Evolutionary conservation across 768 basidiomycete genomes (phyloP), one percentile per base, ranked within the genome.

Genomic region (Suillus variegatus): DNA sequence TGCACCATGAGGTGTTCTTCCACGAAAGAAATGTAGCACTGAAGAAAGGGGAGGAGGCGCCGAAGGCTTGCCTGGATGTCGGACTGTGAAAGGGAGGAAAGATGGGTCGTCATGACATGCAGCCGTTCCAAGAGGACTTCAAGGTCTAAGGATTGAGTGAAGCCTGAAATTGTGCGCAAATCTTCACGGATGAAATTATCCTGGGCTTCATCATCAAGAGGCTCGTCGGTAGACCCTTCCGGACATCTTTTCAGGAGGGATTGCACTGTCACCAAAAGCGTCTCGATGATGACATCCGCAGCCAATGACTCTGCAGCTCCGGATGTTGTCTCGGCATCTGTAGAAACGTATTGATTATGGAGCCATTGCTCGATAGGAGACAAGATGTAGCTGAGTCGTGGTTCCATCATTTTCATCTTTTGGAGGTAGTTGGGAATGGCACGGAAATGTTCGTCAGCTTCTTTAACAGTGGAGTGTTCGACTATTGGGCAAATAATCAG

Each of bases 1-100:
- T 88, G 86, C 13, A 78, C 75, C 2, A 76, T 68, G n/a, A 97
- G 76, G 61, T 92, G 85, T 47, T 82, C 82, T 38, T 83, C 77
- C 28, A 84, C 84, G 16, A 94, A 80, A 22, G 79, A 70, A 10
- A 85, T 69, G 75, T 94, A 95, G 28, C 78, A 76, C 3, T 86
- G 77, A 28, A 97, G 74, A 85, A 97, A 97, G 1, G 96, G 94
- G 10, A 90, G 68, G n/a, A 88, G 67, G 68, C 85, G 79, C 71
- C 76, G 78, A 52, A 88, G 66, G 57, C 72, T 72, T 36, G 65
- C 70, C 52, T 75, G 73, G 14, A 85, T 69, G 22, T 75, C 72
- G 5, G 73, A 69, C 1, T 75, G 72, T 5, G 79, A 67, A 36
- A 75, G 68, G 6, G 73, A 72, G 3, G 81, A 74, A n/a, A 90